Percentiles rank a stretch among this genome's conserved stretches.
Evolutionary conservation across 768 basidiomycete species (phyloP).

Genomic region (Kwoniella sp.): DNA sequence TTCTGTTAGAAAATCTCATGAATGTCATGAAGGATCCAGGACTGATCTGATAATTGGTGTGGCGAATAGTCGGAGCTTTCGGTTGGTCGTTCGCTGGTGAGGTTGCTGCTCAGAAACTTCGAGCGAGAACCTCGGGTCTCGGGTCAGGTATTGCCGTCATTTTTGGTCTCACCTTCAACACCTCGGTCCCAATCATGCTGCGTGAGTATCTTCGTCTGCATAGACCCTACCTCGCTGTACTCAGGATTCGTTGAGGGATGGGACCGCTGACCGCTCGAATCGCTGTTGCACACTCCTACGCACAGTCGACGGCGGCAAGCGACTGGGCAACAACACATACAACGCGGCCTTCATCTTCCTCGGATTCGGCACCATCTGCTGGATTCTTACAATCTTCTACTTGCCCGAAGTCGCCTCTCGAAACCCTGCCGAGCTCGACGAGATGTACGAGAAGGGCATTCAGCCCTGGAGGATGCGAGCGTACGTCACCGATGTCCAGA

Average conservation of each 20-base stretch:
- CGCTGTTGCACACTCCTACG: neutral
- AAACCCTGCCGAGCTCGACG: conserved; percentile 34
- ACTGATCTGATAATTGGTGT: neutral
- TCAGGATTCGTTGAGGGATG: neutral
- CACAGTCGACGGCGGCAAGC: conserved; percentile 19
- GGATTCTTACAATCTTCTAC: conserved; percentile 12
- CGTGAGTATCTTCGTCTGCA: conserved; percentile 6
- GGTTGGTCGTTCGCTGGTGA: conserved; percentile 32
- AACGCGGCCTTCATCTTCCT: conserved; percentile 21
- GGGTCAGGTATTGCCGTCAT: conserved; percentile 27
- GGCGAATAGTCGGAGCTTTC: conserved; percentile 15
- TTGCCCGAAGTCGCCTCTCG: conserved; percentile 27
- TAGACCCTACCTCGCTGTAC: neutral
- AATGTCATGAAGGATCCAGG: too few species aligned
- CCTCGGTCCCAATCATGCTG: conserved; percentile 29
- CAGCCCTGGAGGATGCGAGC: conserved; percentile 20
- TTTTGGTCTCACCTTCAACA: conserved; percentile 32
- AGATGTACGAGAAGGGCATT: conserved; percentile 31
- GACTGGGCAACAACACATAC: conserved; percentile 19
- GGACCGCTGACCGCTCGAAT: neutral
- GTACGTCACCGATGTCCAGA: conserved; percentile 30
- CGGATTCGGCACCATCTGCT: conserved; percentile 13
- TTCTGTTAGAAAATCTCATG: too few species aligned
- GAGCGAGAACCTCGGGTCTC: conserved; percentile 33
- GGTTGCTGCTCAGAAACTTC: conserved; percentile 21